These are phyloP conservation scores for Pachyrhizus erosus DNA, from an alignment of 306 rosid genomes.

Conservation along the genomic window DNA sequence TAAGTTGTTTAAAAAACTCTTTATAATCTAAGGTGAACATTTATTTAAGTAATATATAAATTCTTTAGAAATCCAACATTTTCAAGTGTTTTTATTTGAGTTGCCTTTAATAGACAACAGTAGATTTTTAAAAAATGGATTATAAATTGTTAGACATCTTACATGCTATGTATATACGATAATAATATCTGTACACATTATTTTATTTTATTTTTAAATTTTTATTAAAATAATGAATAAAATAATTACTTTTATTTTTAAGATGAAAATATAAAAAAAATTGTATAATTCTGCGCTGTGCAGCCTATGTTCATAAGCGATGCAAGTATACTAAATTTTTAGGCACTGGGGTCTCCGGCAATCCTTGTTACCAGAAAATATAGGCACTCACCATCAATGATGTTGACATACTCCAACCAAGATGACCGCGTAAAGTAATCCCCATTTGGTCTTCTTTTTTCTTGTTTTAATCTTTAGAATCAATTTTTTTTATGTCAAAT, in stretches of 20 bases:
- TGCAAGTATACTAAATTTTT: neutral
- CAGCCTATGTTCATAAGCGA: neutral
- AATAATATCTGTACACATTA: no score
- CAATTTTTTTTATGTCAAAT: neutral
- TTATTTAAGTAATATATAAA: neutral
- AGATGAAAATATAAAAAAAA: neutral
- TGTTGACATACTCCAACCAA: constrained; percentile 29
- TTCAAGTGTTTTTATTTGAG: no score
- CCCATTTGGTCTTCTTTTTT: neutral
- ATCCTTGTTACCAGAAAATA: neutral
- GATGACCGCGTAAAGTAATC: neutral
- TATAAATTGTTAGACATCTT: no score
- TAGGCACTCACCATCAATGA: neutral
- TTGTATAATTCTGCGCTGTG: neutral
- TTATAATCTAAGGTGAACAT: neutral
- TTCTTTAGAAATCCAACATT: no score
- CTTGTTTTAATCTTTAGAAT: neutral
- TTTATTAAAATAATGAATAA: no score
- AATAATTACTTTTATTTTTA: no score
- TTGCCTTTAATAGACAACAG: no score
- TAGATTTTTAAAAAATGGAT: no score
- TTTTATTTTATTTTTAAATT: no score
- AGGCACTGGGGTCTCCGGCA: neutral
- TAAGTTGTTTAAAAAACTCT: neutral
- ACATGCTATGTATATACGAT: no score